These are phyloP conservation scores for Fraxinus ornus DNA, from an alignment of 305 asterid species.

Conservation along the genomic window DNA sequence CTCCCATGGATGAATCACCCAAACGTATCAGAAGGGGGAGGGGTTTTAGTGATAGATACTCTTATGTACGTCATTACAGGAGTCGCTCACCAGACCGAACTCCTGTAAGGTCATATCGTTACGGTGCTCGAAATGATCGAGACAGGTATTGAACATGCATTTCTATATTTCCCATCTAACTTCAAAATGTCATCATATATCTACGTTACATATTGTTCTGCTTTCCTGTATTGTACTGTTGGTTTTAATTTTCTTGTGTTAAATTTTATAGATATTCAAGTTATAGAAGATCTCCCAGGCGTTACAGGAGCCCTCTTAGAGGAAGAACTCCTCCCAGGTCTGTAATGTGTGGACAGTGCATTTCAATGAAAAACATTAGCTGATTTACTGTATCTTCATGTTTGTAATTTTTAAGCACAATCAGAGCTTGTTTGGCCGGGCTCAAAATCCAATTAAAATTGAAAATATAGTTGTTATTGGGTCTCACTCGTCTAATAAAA, in stretches of 20 bases:
- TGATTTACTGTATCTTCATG: neutral
- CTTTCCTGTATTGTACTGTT: neutral
- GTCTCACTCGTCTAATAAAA: too few species aligned
- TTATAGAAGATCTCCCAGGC: slow-evolving; percentile 94
- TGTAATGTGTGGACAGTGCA: slow-evolving; percentile 5
- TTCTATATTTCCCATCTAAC: neutral
- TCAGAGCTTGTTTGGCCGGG: too few species aligned
- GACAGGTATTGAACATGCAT: slow-evolving; percentile 49
- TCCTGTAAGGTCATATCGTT: slow-evolving; percentile 72
- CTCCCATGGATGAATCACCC: slow-evolving; percentile 81
- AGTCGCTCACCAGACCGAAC: slow-evolving; percentile 89
- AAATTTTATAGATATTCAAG: slow-evolving; percentile 51
- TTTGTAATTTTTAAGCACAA: neutral
- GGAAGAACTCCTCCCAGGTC: slow-evolving; percentile 87
- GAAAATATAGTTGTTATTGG: too few species aligned
- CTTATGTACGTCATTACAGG: slow-evolving; percentile 72
- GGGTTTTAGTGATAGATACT: slow-evolving; percentile 89
- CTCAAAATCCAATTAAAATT: too few species aligned
- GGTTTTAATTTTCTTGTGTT: neutral
- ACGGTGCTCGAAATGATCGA: slow-evolving; percentile 69
- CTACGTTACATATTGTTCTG: neutral
- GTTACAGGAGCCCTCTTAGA: slow-evolving; percentile 87
- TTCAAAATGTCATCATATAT: neutral
- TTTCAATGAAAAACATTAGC: neutral
- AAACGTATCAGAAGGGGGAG: slow-evolving; percentile 91